Percentiles rank a stretch among this genome's conserved stretches.
phyloP scores from a whole-genome alignment of 2,329 filamentous ascomycete genomes.

The Curvularia hawaiiensis region DNA sequence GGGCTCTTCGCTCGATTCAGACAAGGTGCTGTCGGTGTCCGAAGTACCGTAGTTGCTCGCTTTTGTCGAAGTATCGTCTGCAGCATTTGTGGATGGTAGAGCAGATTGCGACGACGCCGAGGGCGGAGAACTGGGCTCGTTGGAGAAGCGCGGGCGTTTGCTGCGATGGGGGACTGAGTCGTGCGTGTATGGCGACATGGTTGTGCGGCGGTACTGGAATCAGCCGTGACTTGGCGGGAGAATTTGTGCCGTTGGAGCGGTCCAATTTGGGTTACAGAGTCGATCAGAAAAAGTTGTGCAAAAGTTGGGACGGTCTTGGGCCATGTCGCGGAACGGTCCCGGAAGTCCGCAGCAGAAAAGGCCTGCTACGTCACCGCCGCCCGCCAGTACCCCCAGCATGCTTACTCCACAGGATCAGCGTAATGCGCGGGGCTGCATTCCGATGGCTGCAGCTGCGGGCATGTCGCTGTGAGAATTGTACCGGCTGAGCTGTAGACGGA shows the following conservation, averaged over 20 bases:
- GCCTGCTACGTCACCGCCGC: slow-evolving; percentile 15
- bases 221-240: neutral
- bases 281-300: slow-evolving; percentile 14
- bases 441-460: neutral
- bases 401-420: slow-evolving; percentile 1
- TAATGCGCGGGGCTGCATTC: neutral
- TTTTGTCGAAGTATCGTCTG: slow-evolving; percentile 22
- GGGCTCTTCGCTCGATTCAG: slow-evolving; percentile 46
- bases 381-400: neutral
- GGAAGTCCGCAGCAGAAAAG: slow-evolving; percentile 11
- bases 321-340: slow-evolving; percentile 14
- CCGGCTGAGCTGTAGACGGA: neutral
- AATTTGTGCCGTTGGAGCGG: neutral
- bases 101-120: slow-evolving; percentile 28
- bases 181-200: slow-evolving; percentile 22
- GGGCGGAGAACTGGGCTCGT: slow-evolving; percentile 27
- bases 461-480: neutral
- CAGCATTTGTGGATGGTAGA: slow-evolving; percentile 23
- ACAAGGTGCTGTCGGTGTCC: slow-evolving; percentile 36
- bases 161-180: slow-evolving; percentile 21
- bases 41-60: slow-evolving; percentile 26
- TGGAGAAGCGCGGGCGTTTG: slow-evolving; percentile 33
- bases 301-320: slow-evolving; percentile 12
- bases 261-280: neutral
- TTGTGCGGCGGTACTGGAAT: slow-evolving; percentile 1